Percentiles rank a stretch among this genome's conserved stretches.
Conservation (phyloP, 2,329 filamentous ascomycete species). For the Claviceps quebecensis region DNA sequence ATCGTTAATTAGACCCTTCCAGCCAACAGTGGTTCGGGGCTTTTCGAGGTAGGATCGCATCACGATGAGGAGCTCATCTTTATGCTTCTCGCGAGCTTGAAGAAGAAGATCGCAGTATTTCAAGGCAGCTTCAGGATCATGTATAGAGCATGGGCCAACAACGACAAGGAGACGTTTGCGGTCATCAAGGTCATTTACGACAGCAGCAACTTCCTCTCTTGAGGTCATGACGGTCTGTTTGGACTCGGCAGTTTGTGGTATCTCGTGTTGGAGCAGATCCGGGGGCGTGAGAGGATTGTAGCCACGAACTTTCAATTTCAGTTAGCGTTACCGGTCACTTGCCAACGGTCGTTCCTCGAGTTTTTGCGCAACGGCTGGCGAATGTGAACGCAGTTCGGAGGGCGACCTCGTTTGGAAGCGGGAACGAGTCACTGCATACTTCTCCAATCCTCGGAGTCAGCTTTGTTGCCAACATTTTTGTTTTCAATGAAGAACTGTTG, state of each 20-base stretch:
- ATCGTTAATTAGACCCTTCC: slow-evolving; percentile 99
- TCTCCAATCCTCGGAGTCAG: slow-evolving; percentile 66
- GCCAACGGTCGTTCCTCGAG: neutral
- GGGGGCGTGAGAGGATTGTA: slow-evolving; percentile 90
- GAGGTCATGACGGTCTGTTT: slow-evolving; percentile 58
- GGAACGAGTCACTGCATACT: slow-evolving; percentile 37
- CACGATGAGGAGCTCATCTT: slow-evolving; percentile 73
- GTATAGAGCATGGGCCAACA: slow-evolving; percentile 91
- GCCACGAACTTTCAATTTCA: slow-evolving; percentile 48
- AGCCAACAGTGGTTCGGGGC: slow-evolving; percentile 92
- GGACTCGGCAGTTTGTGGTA: slow-evolving; percentile 45
- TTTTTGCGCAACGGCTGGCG: neutral
- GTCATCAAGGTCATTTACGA: slow-evolving; percentile 68
- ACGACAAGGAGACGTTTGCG: slow-evolving; percentile 77
- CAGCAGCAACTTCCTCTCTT: slow-evolving; percentile 52
- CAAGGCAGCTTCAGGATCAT: slow-evolving; percentile 76
- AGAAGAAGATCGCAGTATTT: slow-evolving; percentile 79
- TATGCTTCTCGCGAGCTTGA: slow-evolving; percentile 59
- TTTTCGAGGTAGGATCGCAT: slow-evolving; percentile 99
- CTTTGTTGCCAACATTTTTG: slow-evolving; percentile 62
- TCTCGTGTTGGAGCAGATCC: slow-evolving; percentile 89
- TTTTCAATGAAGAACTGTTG: slow-evolving; percentile 61
- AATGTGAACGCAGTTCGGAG: neutral
- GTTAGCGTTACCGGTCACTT: neutral
- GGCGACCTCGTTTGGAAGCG: neutral